Evolutionary conservation across 2,329 filamentous ascomycete species (phyloP), one percentile per base, ranked within the genome.

Genomic region (Diaporthe ilicicola): DNA sequence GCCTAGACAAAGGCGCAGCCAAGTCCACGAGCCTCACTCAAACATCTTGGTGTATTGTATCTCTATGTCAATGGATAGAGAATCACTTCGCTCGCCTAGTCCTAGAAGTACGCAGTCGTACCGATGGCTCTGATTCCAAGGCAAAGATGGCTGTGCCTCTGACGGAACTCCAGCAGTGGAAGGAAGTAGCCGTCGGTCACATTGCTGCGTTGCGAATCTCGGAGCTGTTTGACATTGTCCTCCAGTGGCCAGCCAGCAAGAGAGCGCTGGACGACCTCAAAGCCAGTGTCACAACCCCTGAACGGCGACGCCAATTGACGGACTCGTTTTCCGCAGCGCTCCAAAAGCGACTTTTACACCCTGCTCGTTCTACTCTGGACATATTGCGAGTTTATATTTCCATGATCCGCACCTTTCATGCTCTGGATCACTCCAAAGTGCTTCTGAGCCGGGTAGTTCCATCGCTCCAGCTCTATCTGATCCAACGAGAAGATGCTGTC

Each of bases 141-240:
- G 79, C 77, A 13, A 73, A 77, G 29, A 80, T 78, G 39, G 76
- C 39, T 15, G 74, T 90, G 32, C 83, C 85, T 7, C 85, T 86
- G 80, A 80, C 82, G 19, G 87, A 93, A 72, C 84, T 92, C 51
- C 87, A 90, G 74, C 89, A 89, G 73, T 94, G 92, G 88, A 91
- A 92, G 77, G 89, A 92, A 50, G 90, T 92, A 75, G 91, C 91
- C 19, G 80, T 93, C 54, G 88, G 88, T 3, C 88, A 91, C 54
- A 85, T 95, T 19, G 93, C 92, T 2, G 86, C 88, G 22, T 84
- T 93, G 59, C 88, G 93, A 53, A 93, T 92, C 55, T 85, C 87
- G 9, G 90, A 94, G 76, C 84, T 96, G 12, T 95, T 94, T 76
- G 92, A 95, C 76, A 94, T 95, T 77, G 90, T 94, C 55, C 86